phyloP scores from a whole-genome alignment of 2,329 filamentous ascomycete species.

The Fusarium sulawesiense region DNA sequence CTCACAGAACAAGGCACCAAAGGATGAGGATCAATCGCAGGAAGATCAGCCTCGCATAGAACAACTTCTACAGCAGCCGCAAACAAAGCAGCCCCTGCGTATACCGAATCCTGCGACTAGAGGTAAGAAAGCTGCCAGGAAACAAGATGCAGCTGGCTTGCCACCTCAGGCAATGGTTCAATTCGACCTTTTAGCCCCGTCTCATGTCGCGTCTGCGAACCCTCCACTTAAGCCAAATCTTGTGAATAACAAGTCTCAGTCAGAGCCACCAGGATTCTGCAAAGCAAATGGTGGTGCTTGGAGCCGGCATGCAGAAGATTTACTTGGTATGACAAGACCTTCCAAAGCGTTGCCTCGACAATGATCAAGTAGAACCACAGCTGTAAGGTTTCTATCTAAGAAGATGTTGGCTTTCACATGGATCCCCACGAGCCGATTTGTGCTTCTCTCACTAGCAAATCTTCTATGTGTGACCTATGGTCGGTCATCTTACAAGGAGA shows the following conservation, averaged over 20 bases:
- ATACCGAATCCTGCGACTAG: constrained; percentile 63
- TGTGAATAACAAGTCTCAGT: not conserved
- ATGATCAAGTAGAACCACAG: not conserved
- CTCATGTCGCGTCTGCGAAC: constrained; percentile 11
- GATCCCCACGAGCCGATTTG: not conserved
- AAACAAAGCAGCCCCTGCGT: constrained; percentile 32
- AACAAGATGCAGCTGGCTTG: constrained; percentile 62
- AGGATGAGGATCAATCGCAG: not conserved
- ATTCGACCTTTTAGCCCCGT: constrained; percentile 45
- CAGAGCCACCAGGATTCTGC: constrained; percentile 56
- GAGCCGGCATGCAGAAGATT: constrained; percentile 75
- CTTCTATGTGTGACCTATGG: not conserved
- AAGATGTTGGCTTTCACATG: not conserved
- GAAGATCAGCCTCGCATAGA: not conserved
- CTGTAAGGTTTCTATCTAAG: not conserved
- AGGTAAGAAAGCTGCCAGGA: constrained; percentile 64
- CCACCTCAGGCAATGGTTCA: constrained; percentile 58
- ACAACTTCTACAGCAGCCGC: constrained; percentile 6
- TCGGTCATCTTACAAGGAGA: not conserved
- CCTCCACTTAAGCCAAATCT: not conserved
- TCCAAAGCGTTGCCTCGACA: constrained; percentile 36
- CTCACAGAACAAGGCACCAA: not conserved
- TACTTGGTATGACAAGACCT: constrained; percentile 71
- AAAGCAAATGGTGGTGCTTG: constrained; percentile 71
- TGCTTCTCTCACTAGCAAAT: not conserved